Evolutionary conservation across 2,329 filamentous ascomycete species (phyloP).

Genomic region (Botrytis byssoidea): DNA sequence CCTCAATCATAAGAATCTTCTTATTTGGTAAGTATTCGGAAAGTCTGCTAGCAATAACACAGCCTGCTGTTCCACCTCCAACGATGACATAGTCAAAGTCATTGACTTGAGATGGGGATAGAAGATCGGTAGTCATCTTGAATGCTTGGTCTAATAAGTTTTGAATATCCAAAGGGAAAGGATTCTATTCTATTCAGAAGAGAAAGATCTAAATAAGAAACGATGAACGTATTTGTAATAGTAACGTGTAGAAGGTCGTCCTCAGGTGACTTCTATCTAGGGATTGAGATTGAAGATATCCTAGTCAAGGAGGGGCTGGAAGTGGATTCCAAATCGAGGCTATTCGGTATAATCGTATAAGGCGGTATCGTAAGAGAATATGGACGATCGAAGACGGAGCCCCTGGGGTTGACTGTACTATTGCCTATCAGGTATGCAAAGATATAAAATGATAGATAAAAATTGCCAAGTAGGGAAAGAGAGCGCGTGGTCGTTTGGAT

Average conservation of each 20-base stretch:
- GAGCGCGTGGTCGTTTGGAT: neutral
- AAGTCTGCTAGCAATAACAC: slow-evolving; percentile 47
- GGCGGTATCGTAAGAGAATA: slow-evolving; percentile 9
- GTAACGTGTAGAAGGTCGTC: neutral
- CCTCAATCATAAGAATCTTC: slow-evolving; percentile 80
- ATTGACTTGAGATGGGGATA: slow-evolving; percentile 37
- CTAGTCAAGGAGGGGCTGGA: slow-evolving; percentile 17
- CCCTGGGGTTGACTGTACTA: neutral
- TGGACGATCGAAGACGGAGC: neutral
- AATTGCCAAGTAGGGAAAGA: slow-evolving; percentile 14
- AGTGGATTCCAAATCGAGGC: slow-evolving; percentile 11
- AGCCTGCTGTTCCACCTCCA: slow-evolving; percentile 52
- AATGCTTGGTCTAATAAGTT: neutral
- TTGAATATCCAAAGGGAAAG: neutral
- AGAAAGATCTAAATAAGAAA: neutral
- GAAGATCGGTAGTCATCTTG: slow-evolving; percentile 37
- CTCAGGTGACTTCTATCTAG: slow-evolving; percentile 10
- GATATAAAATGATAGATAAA: slow-evolving; percentile 3
- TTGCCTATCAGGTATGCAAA: neutral
- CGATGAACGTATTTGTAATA: slow-evolving; percentile 13
- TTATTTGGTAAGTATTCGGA: slow-evolving; percentile 79
- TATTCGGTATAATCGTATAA: neutral
- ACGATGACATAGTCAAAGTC: slow-evolving; percentile 50
- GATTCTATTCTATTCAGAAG: neutral
- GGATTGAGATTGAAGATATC: slow-evolving; percentile 6